Conservation (phyloP, 106 monocot genomes). For the Iris macrosiphon region DNA sequence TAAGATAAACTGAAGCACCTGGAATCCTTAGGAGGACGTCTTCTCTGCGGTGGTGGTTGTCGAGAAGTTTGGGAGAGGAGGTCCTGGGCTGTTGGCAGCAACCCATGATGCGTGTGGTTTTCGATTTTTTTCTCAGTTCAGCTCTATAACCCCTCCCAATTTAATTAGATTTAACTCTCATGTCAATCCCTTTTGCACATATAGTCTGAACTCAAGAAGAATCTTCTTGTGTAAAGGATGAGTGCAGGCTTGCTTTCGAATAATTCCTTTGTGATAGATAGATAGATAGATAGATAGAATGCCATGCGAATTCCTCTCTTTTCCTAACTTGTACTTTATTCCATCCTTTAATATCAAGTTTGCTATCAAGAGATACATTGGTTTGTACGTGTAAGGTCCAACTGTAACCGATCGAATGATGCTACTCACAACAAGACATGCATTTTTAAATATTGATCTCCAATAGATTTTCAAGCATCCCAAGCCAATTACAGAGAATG, state of each 20-base stretch:
- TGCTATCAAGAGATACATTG: slow-evolving; percentile 1
- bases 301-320: slow-evolving; percentile 6
- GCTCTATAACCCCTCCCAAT: background rate
- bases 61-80: slow-evolving; percentile 10
- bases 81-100: slow-evolving; percentile 15
- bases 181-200: background rate
- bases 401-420: no score
- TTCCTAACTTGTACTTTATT: slow-evolving; percentile 25
- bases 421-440: no score
- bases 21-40: slow-evolving; percentile 48
- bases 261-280: slow-evolving; percentile 19
- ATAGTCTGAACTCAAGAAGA: slow-evolving; percentile 3
- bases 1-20: slow-evolving; percentile 43
- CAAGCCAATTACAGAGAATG: no score
- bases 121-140: background rate
- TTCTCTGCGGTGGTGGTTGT: slow-evolving; percentile 24
- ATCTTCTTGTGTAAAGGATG: slow-evolving; percentile 8
- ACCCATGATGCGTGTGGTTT: slow-evolving; percentile 24
- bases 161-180: background rate
- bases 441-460: no score
- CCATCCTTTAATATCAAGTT: slow-evolving; percentile 25
- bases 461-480: no score
- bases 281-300: background rate
- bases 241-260: slow-evolving; percentile 7
- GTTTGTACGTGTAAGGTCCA: no score